Evolutionary conservation across 23 red algal species (phyloP).

Genomic region (Chondrus crispus): DNA sequence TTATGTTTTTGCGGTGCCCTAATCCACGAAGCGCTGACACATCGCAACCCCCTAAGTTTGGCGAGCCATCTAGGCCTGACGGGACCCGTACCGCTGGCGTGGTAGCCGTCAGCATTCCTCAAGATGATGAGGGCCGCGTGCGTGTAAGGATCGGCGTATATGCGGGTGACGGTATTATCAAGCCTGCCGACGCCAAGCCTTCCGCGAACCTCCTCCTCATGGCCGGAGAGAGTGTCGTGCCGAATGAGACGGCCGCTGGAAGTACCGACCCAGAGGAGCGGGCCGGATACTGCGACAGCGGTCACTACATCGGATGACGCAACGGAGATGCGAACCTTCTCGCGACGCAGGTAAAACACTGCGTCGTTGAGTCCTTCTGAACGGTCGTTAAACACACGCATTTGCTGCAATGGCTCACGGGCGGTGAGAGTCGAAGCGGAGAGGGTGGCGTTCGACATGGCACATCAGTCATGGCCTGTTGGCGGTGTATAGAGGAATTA

Average conservation of each 20-base stretch:
- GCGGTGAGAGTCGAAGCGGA: too few relatives aligned
- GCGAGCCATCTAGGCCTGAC: constrained; percentile 33
- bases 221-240: constrained; percentile 12
- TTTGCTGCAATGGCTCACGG: too few relatives aligned
- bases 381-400: too few relatives aligned
- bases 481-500: too few relatives aligned
- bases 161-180: constrained; percentile 46
- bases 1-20: neutral
- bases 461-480: too few relatives aligned
- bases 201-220: constrained; percentile 26
- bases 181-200: constrained; percentile 18
- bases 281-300: constrained; percentile 23
- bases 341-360: too few relatives aligned
- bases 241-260: constrained; percentile 38
- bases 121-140: constrained; percentile 43
- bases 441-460: too few relatives aligned
- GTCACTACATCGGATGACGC: neutral
- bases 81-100: constrained; percentile 20
- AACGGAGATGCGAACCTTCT: neutral
- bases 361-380: too few relatives aligned
- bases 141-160: constrained; percentile 41
- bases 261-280: constrained; percentile 55
- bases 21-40: constrained; percentile 47
- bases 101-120: constrained; percentile 36
- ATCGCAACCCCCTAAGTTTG: constrained; percentile 42